Evolutionary conservation across 2,329 filamentous ascomycete species (phyloP), one percentile per base, ranked within the genome.

Genomic region (Paraphaeosphaeria minitans): DNA sequence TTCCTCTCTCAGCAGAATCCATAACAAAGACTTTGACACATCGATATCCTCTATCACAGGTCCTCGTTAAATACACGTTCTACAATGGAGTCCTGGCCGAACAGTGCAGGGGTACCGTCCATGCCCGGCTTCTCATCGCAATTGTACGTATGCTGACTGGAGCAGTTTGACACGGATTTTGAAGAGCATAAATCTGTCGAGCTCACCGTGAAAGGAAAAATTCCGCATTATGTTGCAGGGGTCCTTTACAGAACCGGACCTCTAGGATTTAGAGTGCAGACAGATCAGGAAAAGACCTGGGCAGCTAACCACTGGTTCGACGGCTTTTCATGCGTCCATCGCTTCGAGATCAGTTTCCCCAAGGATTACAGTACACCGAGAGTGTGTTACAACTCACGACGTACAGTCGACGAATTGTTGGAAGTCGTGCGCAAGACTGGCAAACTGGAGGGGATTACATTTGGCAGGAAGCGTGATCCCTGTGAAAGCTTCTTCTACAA

Each of bases 281-380:
- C 85, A 0, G 76, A 84, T 2, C 80, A 81, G 3, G 86, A 87
- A n/a, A 77, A 76, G 14, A 84, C 81, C 0, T 87, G 88, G 67
- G 79, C 82, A 33, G 81, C 88, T 13, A 85, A 82, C 1, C 91
- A 95, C 73, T 95, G 91, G 91, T 95, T 95, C 65, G 92, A 95
- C 71, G 89, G 89, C 6, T 87, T 92, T 58, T 84, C 86, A 3
- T 85, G 90, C 56, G 81, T 86, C 0, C 90, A 94, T 76, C 86
- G 85, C 29, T 94, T 94, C 71, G 83, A 91, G 57, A 89, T 94
- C 33, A 69, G 73, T 41, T 67, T 86, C 3, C 71, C 82, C 0
- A 67, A 76, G 3, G 65, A 70, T 0, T 57, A 76, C 19, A 70
- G 68, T 16, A 54, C 67, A 58, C 29, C 70, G 10, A 77, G 79